A percentile compares a stretch with the other conserved stretches of the same genome.
Evolutionary conservation across 2,329 filamentous ascomycete species (phyloP).

Genomic region (Fusarium abutilonis): DNA sequence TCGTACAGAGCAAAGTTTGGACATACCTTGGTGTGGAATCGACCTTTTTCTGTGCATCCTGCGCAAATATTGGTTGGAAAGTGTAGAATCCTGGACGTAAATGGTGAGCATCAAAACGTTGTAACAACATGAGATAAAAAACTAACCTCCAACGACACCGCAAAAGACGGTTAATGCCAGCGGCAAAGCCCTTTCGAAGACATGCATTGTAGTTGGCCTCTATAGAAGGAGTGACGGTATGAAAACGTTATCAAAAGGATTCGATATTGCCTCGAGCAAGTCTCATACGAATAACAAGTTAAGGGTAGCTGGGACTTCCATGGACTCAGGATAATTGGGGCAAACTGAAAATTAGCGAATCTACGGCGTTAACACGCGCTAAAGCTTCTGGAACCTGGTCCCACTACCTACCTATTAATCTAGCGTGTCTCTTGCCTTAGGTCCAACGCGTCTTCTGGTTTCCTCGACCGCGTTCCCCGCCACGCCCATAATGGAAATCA

Average conservation of each 20-base stretch:
- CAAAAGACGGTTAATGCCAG: slow-evolving; percentile 51
- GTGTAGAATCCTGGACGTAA: slow-evolving; percentile 50
- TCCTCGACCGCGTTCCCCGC: slow-evolving; percentile 43
- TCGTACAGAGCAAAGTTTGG: too few species aligned
- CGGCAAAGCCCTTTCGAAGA: slow-evolving; percentile 50
- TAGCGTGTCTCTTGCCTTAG: slow-evolving; percentile 20
- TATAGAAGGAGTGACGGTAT: background rate
- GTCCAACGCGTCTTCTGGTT: slow-evolving; percentile 44
- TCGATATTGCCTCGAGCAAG: background rate
- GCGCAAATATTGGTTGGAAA: slow-evolving; percentile 50
- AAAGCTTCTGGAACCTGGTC: slow-evolving; percentile 9
- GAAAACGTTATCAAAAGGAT: background rate
- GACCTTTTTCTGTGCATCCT: slow-evolving; percentile 28
- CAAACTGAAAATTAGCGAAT: slow-evolving; percentile 17
- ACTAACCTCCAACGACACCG: slow-evolving; percentile 51
- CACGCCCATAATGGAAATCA: slow-evolving; percentile 30
- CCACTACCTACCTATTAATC: slow-evolving; percentile 16
- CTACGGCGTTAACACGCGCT: slow-evolving; percentile 5
- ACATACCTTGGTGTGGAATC: slow-evolving; percentile 26
- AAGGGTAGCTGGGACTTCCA: slow-evolving; percentile 2
- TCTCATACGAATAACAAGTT: slow-evolving; percentile 1
- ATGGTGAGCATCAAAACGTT: slow-evolving; percentile 12
- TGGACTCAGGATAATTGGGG: slow-evolving; percentile 15
- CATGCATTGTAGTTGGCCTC: slow-evolving; percentile 44
- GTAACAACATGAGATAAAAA: background rate